Evolutionary conservation across 208 protist species (phyloP).

Genomic region (Crithidia thermophila): DNA sequence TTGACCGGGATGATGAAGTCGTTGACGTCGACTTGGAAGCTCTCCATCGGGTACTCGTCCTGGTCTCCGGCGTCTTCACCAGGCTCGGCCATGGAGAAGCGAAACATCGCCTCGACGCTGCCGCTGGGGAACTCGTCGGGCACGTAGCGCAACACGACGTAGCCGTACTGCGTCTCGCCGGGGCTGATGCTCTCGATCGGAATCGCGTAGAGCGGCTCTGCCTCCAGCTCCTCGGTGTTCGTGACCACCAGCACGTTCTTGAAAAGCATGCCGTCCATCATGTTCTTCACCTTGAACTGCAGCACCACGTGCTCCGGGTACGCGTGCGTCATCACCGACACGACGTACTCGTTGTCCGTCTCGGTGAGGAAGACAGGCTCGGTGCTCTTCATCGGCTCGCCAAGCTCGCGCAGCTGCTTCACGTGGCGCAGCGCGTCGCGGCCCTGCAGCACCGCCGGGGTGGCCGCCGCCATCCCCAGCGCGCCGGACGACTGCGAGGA

Average conservation of each 20-base stretch:
- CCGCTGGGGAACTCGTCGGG: constrained; percentile 74
- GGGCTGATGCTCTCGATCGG: constrained; percentile 63
- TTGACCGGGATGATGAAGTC: constrained; percentile 80
- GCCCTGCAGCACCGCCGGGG: constrained; percentile 54
- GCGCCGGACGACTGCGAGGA: constrained; percentile 6
- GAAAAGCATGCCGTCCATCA: constrained; percentile 91
- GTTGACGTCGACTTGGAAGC: constrained; percentile 80
- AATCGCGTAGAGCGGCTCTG: constrained; percentile 84
- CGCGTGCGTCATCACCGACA: constrained; percentile 95
- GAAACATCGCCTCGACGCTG: constrained; percentile 59
- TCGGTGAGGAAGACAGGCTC: constrained; percentile 93
- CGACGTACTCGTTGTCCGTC: constrained; percentile 97
- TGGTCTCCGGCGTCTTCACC: constrained; percentile 36
- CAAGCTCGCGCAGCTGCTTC: constrained; percentile 69
- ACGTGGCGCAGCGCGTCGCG: constrained; percentile 71
- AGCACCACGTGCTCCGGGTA: constrained; percentile 94
- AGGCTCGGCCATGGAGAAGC: constrained; percentile 71
- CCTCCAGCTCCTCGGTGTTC: constrained; percentile 77
- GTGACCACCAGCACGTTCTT: constrained; percentile 86
- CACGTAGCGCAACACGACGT: constrained; percentile 74
- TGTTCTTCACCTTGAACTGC: constrained; percentile 96
- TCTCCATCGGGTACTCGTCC: constrained; percentile 88
- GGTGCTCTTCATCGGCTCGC: constrained; percentile 65
- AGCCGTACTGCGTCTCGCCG: constrained; percentile 63
- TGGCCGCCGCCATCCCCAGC: not conserved